Evolutionary conservation across 371 early-diverging fungal genomes (phyloP), one percentile per base, ranked within the genome.

Genomic region (Mucor racemosus): DNA sequence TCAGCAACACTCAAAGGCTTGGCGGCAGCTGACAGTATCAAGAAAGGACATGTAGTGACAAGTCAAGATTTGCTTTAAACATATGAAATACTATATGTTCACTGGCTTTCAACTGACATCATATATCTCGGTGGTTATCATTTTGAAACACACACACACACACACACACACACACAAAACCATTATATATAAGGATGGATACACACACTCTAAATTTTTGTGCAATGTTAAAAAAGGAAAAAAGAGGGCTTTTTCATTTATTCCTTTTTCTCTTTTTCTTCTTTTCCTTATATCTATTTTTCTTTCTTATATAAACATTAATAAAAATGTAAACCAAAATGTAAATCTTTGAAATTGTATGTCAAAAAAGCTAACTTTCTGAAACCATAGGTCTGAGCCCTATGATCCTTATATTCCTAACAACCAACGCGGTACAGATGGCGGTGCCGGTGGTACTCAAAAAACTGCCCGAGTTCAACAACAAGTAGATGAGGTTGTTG

Each of bases 401-500:
- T 77, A 77, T 67, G 77, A 77, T 56, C 77, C 77, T 33, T 77
- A 74, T 65, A 77, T 77, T 63, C 77, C 77, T 33, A 76, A 76
- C 60, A 67, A 67, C 44, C 71, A 71, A 58, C 64, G 67, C 88
- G 73, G 93, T 91, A 33, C 87, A 89, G 84, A 88, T 88, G 42
- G 65, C 85, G 65, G 65, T 85, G 65, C 57, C n/a, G 67, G 61
- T 35, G 76, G 53, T 39, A 56, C 62, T 41, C 65, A 75, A 63
- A 91, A 92, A 80, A 88, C 90, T 31, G 74, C 75, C 62, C 79
- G 79, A 60, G 85, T 93, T 42, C 90, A 95, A 81, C 68, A 84
- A 61, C 91, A 97, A 84, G 93, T 97, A 60, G 91, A 97, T 77
- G 95, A 97, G 64, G 97, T 95, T 42, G 95, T 95, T 31, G 92